phyloP scores from a whole-genome alignment of 345 rosid genomes.

The Linum lewisii region DNA sequence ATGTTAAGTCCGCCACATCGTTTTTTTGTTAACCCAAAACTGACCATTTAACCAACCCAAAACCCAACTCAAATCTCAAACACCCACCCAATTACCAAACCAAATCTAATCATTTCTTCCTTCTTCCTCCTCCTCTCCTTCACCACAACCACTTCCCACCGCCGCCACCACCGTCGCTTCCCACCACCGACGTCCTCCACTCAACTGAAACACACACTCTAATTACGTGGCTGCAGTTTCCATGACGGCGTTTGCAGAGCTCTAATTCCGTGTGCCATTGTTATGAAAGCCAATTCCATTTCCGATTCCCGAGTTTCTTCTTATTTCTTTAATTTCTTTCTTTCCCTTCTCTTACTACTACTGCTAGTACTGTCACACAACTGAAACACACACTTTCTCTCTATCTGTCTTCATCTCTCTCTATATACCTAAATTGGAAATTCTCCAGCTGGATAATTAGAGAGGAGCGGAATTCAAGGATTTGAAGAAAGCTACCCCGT shows the following conservation, averaged over 20 bases:
- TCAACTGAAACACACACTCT: no score
- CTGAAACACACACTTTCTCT: not conserved
- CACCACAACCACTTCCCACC: no score
- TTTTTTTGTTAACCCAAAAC: no score
- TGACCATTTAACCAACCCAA: no score
- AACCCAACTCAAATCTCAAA: no score
- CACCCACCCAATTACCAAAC: no score
- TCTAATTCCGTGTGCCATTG: constrained; percentile 8
- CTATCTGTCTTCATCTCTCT: not conserved
- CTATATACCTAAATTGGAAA: not conserved
- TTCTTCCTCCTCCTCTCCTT: no score
- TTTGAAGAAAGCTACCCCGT: not conserved
- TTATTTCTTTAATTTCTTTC: not conserved
- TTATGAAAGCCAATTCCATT: no score
- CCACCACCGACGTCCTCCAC: no score
- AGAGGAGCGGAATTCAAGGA: not conserved
- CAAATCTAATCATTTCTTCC: no score
- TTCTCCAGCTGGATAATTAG: not conserved
- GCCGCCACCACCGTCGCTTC: no score
- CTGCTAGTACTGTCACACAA: not conserved
- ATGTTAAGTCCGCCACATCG: no score
- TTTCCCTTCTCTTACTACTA: not conserved
- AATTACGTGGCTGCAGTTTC: constrained; percentile 10
- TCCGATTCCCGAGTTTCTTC: not conserved
- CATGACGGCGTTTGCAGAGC: constrained; percentile 14